Base-by-base conservation (phyloP, 192 early-diverging fungal genomes). In the Podila epicladia region DNA sequence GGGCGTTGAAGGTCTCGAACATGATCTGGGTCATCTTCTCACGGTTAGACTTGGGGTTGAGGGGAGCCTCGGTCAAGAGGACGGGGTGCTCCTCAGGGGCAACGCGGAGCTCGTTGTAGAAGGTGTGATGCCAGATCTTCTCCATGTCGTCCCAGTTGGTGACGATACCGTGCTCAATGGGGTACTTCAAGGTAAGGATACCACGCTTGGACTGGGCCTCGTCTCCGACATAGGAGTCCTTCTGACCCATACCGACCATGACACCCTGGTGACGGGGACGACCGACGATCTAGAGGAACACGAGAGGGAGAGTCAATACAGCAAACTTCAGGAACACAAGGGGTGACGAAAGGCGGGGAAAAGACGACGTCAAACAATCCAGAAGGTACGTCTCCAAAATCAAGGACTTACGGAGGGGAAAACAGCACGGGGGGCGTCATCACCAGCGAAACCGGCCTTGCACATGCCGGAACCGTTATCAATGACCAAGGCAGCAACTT, bases 391-490 rank as follows among this genome's bases (percentile, higher is more conserved):
- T 13, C 41, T 45, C 41, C 41, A 15, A 12, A 33, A 33, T 53
- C 17, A 53, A 53, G 5, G 15, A 69, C 76, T 72, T 80, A 80
- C 76, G 64, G 70, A 72, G 60, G 76, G 76, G 76, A 80, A 80
- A 45, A 94, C 95, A 76, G 94, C 94, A 76, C 93, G 93, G 51
- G 94, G 94, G 58, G 94, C 94, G 71, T 96, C 94, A 86, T 96
- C 94, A 75, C 94, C 94, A 82, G 94, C 94, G 84, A 96, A 96
- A 82, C 94, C 94, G 86, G 94, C 94, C 89, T 96, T 96, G 90
- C 94, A 96, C 94, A 96, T 96, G 85, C 95, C 93, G 84, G 95
- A 96, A 85, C 95, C 94, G 85, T 95, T 95, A 86, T 96, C 94
- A 77, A 96, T 94, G 75, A 95, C 94, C 83, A 94, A 91, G 83